A percentile compares a stretch with the other conserved stretches of the same genome.
These are phyloP conservation scores for Coniochaeta hoffmannii DNA, from an alignment of 2,329 filamentous ascomycete species.

Conservation along the genomic window DNA sequence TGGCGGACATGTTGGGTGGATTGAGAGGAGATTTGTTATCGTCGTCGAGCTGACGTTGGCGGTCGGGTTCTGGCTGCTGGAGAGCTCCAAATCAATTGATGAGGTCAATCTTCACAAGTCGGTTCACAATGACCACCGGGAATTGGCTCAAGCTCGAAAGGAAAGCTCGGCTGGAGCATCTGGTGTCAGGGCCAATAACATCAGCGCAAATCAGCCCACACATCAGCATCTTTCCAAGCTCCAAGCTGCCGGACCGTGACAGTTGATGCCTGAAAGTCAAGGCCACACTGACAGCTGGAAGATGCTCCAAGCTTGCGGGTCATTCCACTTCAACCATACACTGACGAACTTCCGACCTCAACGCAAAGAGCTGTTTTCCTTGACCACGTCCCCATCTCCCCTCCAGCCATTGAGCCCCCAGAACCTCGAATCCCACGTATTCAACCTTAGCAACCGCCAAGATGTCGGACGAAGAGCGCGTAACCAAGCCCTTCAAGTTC, in stretches of 20 bases:
- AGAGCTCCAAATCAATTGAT: slow-evolving; percentile 5
- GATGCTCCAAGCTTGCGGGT: neutral
- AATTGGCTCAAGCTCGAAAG: neutral
- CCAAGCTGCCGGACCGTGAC: neutral
- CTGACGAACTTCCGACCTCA: slow-evolving; percentile 2
- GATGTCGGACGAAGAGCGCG: slow-evolving; percentile 86
- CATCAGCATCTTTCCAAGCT: neutral
- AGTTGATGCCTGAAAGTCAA: neutral
- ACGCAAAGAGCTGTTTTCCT: slow-evolving; percentile 3
- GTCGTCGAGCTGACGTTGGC: slow-evolving; percentile 7
- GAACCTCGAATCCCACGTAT: slow-evolving; percentile 29
- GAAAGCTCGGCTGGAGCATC: neutral
- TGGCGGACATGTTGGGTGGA: slow-evolving; percentile 20
- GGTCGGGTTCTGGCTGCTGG: neutral
- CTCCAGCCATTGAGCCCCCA: slow-evolving; percentile 22
- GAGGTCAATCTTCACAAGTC: slow-evolving; percentile 4
- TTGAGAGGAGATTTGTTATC: slow-evolving; percentile 21
- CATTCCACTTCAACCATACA: slow-evolving; percentile 1
- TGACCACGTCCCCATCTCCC: slow-evolving; percentile 8
- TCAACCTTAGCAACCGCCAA: slow-evolving; percentile 41
- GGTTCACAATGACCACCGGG: neutral
- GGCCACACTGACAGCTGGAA: neutral
- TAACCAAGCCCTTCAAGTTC: slow-evolving; percentile 99
- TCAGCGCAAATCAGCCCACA: neutral
- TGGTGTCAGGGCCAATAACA: slow-evolving; percentile 1